Conservation (phyloP, 805 yeast genomes). For the Candida gorgasii region DNA sequence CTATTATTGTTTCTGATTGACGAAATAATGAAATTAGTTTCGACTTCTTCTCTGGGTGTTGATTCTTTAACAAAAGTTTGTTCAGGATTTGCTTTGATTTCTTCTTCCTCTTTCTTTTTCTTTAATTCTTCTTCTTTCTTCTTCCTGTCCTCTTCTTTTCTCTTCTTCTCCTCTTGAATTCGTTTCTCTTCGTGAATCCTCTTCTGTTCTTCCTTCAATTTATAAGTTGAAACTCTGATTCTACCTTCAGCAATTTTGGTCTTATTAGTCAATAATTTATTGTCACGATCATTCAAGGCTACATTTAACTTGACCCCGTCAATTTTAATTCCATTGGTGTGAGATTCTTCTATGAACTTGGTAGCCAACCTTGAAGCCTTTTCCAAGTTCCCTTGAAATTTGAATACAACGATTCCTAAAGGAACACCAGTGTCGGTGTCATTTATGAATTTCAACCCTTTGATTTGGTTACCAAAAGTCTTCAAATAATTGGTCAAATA, state of each 20-base stretch:
- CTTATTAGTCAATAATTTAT: slow-evolving; percentile 35
- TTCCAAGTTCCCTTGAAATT: slow-evolving; percentile 57
- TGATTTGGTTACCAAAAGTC: slow-evolving; percentile 60
- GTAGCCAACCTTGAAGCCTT: slow-evolving; percentile 43
- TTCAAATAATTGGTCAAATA: slow-evolving; percentile 53
- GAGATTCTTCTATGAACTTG: slow-evolving; percentile 27
- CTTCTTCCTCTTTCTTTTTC: slow-evolving; percentile 6
- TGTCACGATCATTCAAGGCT: slow-evolving; percentile 50
- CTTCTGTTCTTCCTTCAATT: slow-evolving; percentile 38
- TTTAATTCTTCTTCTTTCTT: slow-evolving; percentile 16
- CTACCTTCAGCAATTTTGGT: slow-evolving; percentile 36
- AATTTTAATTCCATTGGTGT: slow-evolving; percentile 38
- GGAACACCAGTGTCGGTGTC: slow-evolving; percentile 82
- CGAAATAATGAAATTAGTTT: slow-evolving; percentile 36
- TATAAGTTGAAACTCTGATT: slow-evolving; percentile 24
- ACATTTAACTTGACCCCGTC: slow-evolving; percentile 56
- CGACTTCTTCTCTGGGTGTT: slow-evolving; percentile 16
- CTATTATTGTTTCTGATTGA: slow-evolving; percentile 33
- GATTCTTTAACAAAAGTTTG: slow-evolving; percentile 3
- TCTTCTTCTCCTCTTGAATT: slow-evolving; percentile 8
- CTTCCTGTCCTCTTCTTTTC: slow-evolving; percentile 21
- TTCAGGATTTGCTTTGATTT: slow-evolving; percentile 10
- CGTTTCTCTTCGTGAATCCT: slow-evolving; percentile 14
- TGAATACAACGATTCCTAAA: slow-evolving; percentile 65
- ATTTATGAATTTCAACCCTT: slow-evolving; percentile 55